These are phyloP conservation scores for Podospora conica DNA, from an alignment of 495 filamentous ascomycete genomes.

Conservation along the genomic window DNA sequence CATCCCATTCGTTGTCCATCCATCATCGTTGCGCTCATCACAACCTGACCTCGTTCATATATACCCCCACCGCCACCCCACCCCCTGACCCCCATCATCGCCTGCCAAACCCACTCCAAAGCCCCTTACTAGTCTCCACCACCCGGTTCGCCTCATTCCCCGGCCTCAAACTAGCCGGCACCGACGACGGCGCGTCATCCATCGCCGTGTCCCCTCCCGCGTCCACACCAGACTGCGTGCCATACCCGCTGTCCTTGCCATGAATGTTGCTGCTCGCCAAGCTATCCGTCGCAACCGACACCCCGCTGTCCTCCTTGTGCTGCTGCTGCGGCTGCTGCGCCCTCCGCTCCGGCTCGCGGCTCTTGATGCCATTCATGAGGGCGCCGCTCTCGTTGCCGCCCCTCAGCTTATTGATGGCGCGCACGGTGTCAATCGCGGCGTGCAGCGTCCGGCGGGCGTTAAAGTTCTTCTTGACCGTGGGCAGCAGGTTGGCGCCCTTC, in stretches of 20 bases:
- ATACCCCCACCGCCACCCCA: neutral
- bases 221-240: constrained; percentile 24
- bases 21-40: neutral
- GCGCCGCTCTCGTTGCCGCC: constrained; percentile 54
- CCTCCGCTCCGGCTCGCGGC: constrained; percentile 33
- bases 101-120: constrained; percentile 24
- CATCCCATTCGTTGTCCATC: neutral
- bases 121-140: constrained; percentile 29
- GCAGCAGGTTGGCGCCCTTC: constrained; percentile 83
- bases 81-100: constrained; percentile 7
- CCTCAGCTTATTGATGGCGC: constrained; percentile 94
- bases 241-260: constrained; percentile 38
- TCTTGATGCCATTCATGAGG: constrained; percentile 58
- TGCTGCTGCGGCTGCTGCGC: constrained; percentile 12
- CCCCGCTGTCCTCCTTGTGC: constrained; percentile 29
- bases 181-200: constrained; percentile 28
- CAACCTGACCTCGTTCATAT: neutral
- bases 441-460: constrained; percentile 91
- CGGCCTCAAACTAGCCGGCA: constrained; percentile 28
- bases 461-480: constrained; percentile 97
- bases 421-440: constrained; percentile 93
- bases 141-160: constrained; percentile 28
- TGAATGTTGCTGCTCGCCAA: constrained; percentile 14
- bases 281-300: constrained; percentile 19
- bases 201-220: constrained; percentile 32